phyloP scores from a whole-genome alignment of 306 rosid species.

The Castanea crenata region DNA sequence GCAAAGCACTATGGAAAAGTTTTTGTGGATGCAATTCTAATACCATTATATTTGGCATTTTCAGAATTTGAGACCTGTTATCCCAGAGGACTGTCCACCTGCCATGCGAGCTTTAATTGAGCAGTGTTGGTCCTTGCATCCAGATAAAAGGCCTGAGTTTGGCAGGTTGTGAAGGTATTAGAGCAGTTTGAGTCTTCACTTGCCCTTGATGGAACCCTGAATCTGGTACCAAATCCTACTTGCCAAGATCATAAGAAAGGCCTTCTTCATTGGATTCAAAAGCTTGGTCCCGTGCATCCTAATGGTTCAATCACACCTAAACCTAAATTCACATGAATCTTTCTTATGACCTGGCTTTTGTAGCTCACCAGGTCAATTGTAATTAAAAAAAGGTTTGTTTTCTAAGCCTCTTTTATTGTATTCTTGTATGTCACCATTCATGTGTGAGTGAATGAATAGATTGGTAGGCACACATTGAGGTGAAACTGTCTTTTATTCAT shows the following conservation, averaged over 20 bases:
- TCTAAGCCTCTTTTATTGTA: constrained; percentile 38
- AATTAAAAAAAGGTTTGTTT: constrained; percentile 55
- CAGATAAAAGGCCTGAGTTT: constrained; percentile 88
- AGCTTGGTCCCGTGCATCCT: constrained; percentile 70
- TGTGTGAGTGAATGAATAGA: constrained; percentile 35
- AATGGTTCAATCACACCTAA: constrained; percentile 54
- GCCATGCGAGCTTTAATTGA: constrained; percentile 78
- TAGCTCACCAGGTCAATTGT: constrained; percentile 57
- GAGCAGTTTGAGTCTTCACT: constrained; percentile 76
- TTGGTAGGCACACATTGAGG: constrained; percentile 34
- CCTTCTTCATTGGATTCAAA: constrained; percentile 84
- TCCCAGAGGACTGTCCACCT: constrained; percentile 63
- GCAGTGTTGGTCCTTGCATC: constrained; percentile 83
- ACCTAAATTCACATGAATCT: constrained; percentile 71
- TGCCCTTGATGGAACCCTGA: constrained; percentile 62
- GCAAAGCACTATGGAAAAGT: neutral
- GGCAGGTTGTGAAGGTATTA: constrained; percentile 87
- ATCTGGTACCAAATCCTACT: constrained; percentile 38
- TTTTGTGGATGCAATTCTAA: constrained; percentile 15
- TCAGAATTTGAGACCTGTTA: constrained; percentile 72
- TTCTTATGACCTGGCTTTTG: constrained; percentile 44
- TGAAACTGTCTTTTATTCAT: constrained; percentile 29
- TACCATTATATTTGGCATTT: constrained; percentile 9
- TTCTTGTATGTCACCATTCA: constrained; percentile 31
- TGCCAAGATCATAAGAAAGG: constrained; percentile 85